These are phyloP conservation scores for Syncephalastrum monosporum DNA, from an alignment of 371 early-diverging fungal genomes.

Conservation along the genomic window DNA sequence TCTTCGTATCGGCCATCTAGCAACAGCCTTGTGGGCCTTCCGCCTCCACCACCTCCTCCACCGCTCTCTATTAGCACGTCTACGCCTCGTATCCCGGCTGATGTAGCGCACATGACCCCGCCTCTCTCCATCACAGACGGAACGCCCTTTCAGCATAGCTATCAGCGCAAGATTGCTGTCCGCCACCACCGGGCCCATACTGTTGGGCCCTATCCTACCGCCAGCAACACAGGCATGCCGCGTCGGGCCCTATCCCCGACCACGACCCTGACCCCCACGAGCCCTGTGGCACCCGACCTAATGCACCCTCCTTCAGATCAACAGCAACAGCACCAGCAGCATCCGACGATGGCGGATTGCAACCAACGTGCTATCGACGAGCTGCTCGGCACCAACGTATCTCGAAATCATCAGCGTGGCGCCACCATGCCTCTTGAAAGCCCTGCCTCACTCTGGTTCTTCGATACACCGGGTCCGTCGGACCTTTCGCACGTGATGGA, in stretches of 20 bases:
- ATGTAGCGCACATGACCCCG: background rate
- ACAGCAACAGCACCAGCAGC: constrained; percentile 2
- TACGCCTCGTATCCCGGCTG: too few relatives aligned
- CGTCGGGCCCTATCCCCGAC: too few relatives aligned
- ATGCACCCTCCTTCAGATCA: background rate
- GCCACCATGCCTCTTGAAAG: constrained; percentile 16
- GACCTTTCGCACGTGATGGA: constrained; percentile 5
- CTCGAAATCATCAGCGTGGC: constrained; percentile 8
- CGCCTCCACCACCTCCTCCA: constrained; percentile 13
- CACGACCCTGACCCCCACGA: too few relatives aligned
- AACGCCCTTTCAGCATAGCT: background rate
- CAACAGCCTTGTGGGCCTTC: background rate
- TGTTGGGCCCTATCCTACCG: constrained; percentile 11
- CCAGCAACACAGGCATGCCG: too few relatives aligned
- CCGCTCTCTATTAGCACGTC: background rate
- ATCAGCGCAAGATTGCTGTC: constrained; percentile 17
- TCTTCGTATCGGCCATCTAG: constrained; percentile 2
- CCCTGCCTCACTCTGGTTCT: constrained; percentile 26
- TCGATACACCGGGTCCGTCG: constrained; percentile 26
- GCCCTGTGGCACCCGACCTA: too few relatives aligned
- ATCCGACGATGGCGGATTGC: constrained; percentile 4
- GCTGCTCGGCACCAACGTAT: too few relatives aligned
- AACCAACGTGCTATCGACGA: background rate
- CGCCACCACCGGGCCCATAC: constrained; percentile 6
- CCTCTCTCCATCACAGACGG: background rate